These are phyloP conservation scores for Candida ponderosae DNA, from an alignment of 805 yeast genomes.

Conservation along the genomic window DNA sequence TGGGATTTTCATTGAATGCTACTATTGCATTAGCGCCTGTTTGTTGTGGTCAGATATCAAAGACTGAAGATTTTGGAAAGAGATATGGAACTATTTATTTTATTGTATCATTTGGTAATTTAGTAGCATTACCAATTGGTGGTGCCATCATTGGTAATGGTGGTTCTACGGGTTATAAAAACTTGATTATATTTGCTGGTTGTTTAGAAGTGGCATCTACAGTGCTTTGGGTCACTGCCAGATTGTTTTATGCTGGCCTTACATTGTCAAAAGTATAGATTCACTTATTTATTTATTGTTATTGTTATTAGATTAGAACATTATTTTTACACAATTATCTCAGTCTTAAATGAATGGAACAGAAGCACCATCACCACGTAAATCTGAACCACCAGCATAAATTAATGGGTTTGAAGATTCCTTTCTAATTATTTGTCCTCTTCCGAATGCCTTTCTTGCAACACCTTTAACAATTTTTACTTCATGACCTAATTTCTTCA, in stretches of 20 bases:
- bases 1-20: slow-evolving; percentile 45
- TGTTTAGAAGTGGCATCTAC: slow-evolving; percentile 5
- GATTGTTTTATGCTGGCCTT: slow-evolving; percentile 1
- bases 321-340: neutral
- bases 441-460: slow-evolving; percentile 42
- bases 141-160: slow-evolving; percentile 32
- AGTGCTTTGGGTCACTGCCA: slow-evolving; percentile 8
- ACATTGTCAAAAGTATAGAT: too few relatives aligned
- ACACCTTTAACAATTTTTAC: slow-evolving; percentile 35
- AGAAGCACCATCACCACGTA: slow-evolving; percentile 83
- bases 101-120: slow-evolving; percentile 39
- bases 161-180: slow-evolving; percentile 23
- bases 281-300: too few relatives aligned
- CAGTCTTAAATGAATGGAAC: slow-evolving; percentile 35
- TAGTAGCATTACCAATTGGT: slow-evolving; percentile 40
- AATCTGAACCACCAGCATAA: slow-evolving; percentile 68
- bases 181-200: slow-evolving; percentile 31
- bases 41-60: slow-evolving; percentile 46
- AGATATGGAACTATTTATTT: slow-evolving; percentile 46
- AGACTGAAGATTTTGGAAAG: slow-evolving; percentile 39
- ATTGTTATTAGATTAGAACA: too few relatives aligned
- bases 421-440: slow-evolving; percentile 67
- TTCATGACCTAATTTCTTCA: slow-evolving; percentile 50
- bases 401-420: slow-evolving; percentile 35
- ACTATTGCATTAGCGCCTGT: slow-evolving; percentile 46